Base-by-base conservation (phyloP, 2,329 filamentous ascomycete genomes). In the Lasiodiplodia sp. region DNA sequence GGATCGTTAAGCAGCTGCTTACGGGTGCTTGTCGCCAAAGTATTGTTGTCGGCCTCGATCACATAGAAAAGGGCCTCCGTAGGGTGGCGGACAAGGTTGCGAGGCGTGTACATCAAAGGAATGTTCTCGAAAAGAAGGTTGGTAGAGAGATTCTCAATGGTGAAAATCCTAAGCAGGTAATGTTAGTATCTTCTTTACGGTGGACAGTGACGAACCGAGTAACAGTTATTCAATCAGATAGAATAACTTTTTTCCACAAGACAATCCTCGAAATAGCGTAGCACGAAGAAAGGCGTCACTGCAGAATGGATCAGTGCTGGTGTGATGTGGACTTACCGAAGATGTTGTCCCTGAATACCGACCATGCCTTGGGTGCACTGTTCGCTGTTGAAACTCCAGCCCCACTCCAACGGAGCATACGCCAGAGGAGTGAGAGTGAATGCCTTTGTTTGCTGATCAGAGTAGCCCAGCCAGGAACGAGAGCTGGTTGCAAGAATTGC, bases 331-430 rank as follows among this genome's bases (percentile, higher is more conserved):
- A 83, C 87, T 70, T 89, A 97, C 94, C 93, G 88, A 72, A 97
- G 81, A 77, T 93, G 96, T 79, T 95, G 92, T 58, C 90, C 93
- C 81, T 96, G 92, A 70, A 97, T 95, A 70, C 94, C 94, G 66
- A 97, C 95, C 85, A 97, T 95, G 68, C 94, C 94, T 81, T 97
- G 92, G 53, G 92, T 89, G 75, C 94, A 97, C 79, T 97, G 92
- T 78, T 97, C 93, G 76, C 94, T 97, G 79, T 92, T 95, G 77
- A 99, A 98, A 75, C 96, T 97, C 91, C 94, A 97, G 3, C 92
- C 94, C 85, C 93, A 97, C 79, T 97, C 94, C 34, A 99, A 87
- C 51, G 91, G 90, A 66, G 91, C 89, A 75, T 97, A 97, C 78
- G 92, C 93, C 37, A 99, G 82, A 0, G 96, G 96, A 0, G 95